Percentiles rank a stretch among this genome's conserved stretches.
Evolutionary conservation across 768 basidiomycete genomes (phyloP).

Genomic region (Krasilnikovozyma curviuscula): DNA sequence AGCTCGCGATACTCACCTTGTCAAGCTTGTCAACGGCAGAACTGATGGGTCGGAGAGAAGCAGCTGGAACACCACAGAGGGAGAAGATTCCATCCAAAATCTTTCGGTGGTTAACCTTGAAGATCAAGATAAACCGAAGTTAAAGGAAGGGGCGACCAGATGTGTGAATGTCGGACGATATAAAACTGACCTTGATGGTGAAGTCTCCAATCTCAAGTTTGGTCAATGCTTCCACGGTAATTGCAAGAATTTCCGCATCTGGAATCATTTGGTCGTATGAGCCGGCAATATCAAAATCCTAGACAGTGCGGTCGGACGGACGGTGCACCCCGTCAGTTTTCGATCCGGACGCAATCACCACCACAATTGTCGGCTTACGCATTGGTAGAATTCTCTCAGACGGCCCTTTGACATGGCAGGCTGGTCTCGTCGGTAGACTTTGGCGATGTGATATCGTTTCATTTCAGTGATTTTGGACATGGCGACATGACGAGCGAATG

Average conservation of each 20-base stretch:
- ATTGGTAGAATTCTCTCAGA: constrained; percentile 97
- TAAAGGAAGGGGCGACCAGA: neutral
- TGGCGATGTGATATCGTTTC: constrained; percentile 96
- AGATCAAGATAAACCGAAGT: neutral
- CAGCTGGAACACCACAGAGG: constrained; percentile 77
- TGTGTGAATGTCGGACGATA: too few relatives aligned
- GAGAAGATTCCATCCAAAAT: constrained; percentile 93
- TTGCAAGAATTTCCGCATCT: constrained; percentile 71
- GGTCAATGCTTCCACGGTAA: constrained; percentile 61
- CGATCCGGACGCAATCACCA: too few relatives aligned
- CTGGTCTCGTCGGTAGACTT: constrained; percentile 89
- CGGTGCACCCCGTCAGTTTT: neutral
- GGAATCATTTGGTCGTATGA: constrained; percentile 92
- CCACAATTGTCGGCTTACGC: constrained; percentile 38
- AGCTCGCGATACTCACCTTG: constrained; percentile 39
- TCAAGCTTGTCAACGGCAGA: constrained; percentile 97
- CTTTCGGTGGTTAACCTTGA: constrained; percentile 81
- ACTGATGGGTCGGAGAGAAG: constrained; percentile 78
- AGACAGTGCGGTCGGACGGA: neutral
- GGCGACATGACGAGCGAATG: constrained; percentile 82
- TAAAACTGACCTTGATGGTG: constrained; percentile 53
- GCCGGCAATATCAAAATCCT: constrained; percentile 94
- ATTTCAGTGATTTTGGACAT: constrained; percentile 65
- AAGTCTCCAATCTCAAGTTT: constrained; percentile 82
- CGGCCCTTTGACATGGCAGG: constrained; percentile 95